A percentile compares a stretch with the other conserved stretches of the same genome.
These are phyloP conservation scores for Pleurotus salmoneostramineus DNA, from an alignment of 768 basidiomycete species.

Conservation along the genomic window DNA sequence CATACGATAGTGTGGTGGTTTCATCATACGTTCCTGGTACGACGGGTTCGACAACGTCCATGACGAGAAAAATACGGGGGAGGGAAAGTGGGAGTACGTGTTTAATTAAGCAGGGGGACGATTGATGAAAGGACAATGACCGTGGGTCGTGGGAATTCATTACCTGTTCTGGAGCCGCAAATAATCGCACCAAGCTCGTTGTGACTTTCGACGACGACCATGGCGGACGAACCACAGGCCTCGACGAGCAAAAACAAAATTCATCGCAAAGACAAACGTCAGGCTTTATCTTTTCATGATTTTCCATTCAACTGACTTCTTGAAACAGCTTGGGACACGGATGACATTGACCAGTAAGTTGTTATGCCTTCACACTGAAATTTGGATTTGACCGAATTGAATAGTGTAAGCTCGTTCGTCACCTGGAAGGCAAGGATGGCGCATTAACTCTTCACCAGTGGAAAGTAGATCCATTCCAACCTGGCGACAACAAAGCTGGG, in stretches of 20 bases:
- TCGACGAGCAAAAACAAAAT: constrained; percentile 78
- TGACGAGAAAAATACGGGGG: constrained; percentile 17
- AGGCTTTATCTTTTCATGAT: constrained; percentile 23
- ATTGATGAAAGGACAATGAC: too few relatives aligned
- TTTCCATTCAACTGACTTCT: constrained; percentile 10
- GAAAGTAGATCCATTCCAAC: constrained; percentile 81
- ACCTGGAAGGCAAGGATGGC: neutral
- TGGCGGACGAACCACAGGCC: constrained; percentile 40
- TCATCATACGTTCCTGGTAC: constrained; percentile 21
- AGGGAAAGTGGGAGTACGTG: constrained; percentile 9
- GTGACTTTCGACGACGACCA: constrained; percentile 13
- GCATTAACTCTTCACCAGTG: constrained; percentile 44
- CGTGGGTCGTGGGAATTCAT: neutral
- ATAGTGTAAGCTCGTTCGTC: constrained; percentile 38
- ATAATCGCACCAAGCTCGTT: constrained; percentile 6
- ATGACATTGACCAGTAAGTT: constrained; percentile 96
- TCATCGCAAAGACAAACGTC: constrained; percentile 94
- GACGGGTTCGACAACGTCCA: constrained; percentile 43
- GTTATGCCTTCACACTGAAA: constrained; percentile 5
- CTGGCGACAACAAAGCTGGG: constrained; percentile 73
- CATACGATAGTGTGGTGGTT: constrained; percentile 42
- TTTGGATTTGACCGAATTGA: constrained; percentile 6
- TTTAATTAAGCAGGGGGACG: too few relatives aligned
- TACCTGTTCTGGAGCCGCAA: neutral
- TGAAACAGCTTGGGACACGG: constrained; percentile 91